Base-by-base conservation (phyloP, 129 eudicot species). In the Ambrosia artemisiifolia region DNA sequence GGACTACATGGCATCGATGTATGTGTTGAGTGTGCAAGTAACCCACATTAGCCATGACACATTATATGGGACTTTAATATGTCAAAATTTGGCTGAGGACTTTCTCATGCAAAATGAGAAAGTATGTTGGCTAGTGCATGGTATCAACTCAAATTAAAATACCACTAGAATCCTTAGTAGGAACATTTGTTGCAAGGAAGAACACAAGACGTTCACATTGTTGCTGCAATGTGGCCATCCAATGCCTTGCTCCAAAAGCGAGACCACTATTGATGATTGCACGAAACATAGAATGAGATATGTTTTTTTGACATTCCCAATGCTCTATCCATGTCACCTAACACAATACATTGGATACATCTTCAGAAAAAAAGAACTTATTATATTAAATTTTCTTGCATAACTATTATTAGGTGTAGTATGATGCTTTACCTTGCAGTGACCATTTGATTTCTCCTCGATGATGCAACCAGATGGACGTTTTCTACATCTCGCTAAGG, bases 271-370 rank as follows among this genome's bases (percentile, higher is more conserved):
- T 95, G 38, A 90, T 89, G 34, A 88, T 83, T 68, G 95, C 57
- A 7, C 89, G 93, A 56, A 86, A 95, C 87, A 91, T 61, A 9
- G 96, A 73, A 62, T 86, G 91, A 12, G 85, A 78, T 44, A 72
- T 62, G 73, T 74, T 82, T 76, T 83, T 95, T 69, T 86, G 91
- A 83, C 89, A 88, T 69, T 88, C 96, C 76, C 91, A 67, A 75
- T 91, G 97, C 79, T 95, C 99, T 14, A 95, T 87, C 97, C 99
- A 95, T 61, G 85, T 95, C 76, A 95, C 99, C 99, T 95, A 75
- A 73, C 61, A 71, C 8, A 70, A 67, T 61, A 55, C 11, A 11
- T 69, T 70, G 20, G 34, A 75, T 49, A 17, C 28, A 28, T 62
- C 49, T 11, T 75, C 7, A n/a, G 48, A 13, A 47, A 61, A 34